Base-by-base conservation (phyloP, 2,329 filamentous ascomycete species). In the Neurospora sp. region DNA sequence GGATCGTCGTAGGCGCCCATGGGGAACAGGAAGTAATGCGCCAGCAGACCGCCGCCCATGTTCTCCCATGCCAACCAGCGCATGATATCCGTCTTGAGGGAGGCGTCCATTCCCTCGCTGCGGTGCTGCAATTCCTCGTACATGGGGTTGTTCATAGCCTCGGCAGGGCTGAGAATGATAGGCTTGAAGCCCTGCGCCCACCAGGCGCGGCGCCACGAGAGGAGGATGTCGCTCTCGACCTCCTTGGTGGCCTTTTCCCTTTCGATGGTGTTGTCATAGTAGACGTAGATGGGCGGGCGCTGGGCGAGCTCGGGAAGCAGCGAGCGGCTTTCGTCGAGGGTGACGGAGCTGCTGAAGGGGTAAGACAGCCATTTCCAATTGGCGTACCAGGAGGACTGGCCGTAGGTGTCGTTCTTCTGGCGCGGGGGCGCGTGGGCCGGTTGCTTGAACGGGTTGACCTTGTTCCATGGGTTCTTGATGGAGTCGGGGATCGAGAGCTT, bases 171-270 rank as follows among this genome's bases (percentile, higher is more conserved):
- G 70, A 98, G 81, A 52, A 98, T 91, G 8, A 96, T 85, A 0
- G 96, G 95, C 72, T 86, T 89, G 81, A 98, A 97, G 11, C 95
- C 96, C 76, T 96, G 89, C 0, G 94, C 93, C 92, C 93, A 98
- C 93, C 95, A 98, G 2, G 95, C 94, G 66, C 93, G 87, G 71
- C 94, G 87, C 96, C 96, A 98, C 68, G 92, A 91, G 70, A 97
- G 82, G 67, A 98, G 84, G 71, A 98, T 82, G 71, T 90, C 87
- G 76, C 90, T 90, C 78, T 97, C 92, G 4, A 92, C 91, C 71
- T 91, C 87, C 75, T 87, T 87, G 68, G 87, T 85, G 19, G 86
- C 86, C 67, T 86, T 84, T 39, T 91, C 86, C 79, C 90, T 90
- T 72, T 85, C 81, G 19, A 84, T 79, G 4, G 87, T 88, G 11